Percentiles rank a stretch among this genome's conserved stretches.
Evolutionary conservation across 202 grass and related monocot genomes (phyloP).

Genomic region (Brachypodium distachyon): DNA sequence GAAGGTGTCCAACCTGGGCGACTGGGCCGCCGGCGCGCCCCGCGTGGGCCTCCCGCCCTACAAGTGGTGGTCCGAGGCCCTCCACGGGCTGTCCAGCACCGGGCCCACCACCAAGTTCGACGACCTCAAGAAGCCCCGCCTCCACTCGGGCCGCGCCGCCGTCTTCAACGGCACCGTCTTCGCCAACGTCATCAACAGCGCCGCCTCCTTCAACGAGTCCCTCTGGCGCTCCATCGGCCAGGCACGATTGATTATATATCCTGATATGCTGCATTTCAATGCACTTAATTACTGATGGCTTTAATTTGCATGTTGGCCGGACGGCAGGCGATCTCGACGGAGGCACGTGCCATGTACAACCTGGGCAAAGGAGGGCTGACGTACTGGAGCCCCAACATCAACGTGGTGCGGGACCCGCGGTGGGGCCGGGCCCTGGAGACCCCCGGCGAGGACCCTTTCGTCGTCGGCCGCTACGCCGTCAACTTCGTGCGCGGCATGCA

Average conservation of each 20-base stretch:
- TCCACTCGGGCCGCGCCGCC: conserved; percentile 38
- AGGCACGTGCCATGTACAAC: conserved; percentile 30
- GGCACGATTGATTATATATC: no score
- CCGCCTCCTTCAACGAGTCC: conserved; percentile 29
- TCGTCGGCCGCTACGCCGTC: conserved; percentile 47
- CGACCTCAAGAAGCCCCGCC: conserved; percentile 8
- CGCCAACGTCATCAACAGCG: conserved; percentile 54
- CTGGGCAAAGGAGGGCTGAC: conserved; percentile 9
- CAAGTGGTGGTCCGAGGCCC: conserved; percentile 75
- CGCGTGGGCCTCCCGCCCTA: conserved; percentile 50
- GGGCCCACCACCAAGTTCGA: conserved; percentile 47
- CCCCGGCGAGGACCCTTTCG: conserved; percentile 65
- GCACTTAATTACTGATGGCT: no score
- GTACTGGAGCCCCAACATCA: conserved; percentile 15
- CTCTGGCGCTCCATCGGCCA: conserved; percentile 24
- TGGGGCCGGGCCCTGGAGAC: conserved; percentile 64
- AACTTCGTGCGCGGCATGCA: conserved; percentile 68
- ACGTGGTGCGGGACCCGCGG: conserved; percentile 40
- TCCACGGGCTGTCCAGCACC: conserved; percentile 55
- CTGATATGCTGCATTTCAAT: no score
- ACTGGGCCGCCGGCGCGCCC: conserved; percentile 34
- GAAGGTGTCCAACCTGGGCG: conserved; percentile 50
- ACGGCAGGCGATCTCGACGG: conserved; percentile 49
- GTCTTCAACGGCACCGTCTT: conserved; percentile 63
- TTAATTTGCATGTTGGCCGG: neutral